These are phyloP conservation scores for Xylaria sp. DNA, from an alignment of 2,329 filamentous ascomycete genomes.

Conservation along the genomic window DNA sequence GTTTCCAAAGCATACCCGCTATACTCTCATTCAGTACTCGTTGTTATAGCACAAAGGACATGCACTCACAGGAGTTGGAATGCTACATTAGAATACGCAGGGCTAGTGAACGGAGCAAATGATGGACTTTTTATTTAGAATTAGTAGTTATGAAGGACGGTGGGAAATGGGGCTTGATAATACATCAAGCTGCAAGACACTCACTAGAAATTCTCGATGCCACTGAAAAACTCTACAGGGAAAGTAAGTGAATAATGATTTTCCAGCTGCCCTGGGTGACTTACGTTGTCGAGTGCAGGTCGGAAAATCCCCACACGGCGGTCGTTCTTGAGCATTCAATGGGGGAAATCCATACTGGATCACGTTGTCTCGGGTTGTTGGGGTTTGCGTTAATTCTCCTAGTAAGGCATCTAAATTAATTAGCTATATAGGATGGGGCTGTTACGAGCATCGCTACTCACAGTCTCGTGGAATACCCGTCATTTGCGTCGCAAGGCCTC, in stretches of 20 bases:
- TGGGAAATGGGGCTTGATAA: background rate
- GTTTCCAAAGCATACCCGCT: conserved; percentile 53
- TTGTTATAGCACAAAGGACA: conserved; percentile 47
- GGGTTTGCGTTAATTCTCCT: conserved; percentile 47
- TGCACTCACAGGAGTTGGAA: conserved; percentile 49
- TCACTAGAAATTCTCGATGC: conserved; percentile 46
- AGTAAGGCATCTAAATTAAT: conserved; percentile 43
- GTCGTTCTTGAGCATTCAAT: conserved; percentile 41
- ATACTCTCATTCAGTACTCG: conserved; percentile 45
- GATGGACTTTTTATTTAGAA: conserved; percentile 39
- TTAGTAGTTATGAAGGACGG: background rate
- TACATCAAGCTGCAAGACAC: background rate
- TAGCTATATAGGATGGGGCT: background rate
- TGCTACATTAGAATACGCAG: conserved; percentile 48
- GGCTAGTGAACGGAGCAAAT: conserved; percentile 42
- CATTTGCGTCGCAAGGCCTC: conserved; percentile 46
- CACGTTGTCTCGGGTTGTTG: conserved; percentile 41
- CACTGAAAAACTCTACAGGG: conserved; percentile 44
- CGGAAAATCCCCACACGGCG: conserved; percentile 46
- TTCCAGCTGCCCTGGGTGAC: conserved; percentile 6
- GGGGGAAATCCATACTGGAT: conserved; percentile 48
- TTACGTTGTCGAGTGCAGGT: conserved; percentile 47
- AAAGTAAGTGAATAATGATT: conserved; percentile 25
- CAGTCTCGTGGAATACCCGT: conserved; percentile 47
- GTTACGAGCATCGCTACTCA: conserved; percentile 19